Conservation (phyloP, 2,329 filamentous ascomycete species). For the Diaporthe helianthi region DNA sequence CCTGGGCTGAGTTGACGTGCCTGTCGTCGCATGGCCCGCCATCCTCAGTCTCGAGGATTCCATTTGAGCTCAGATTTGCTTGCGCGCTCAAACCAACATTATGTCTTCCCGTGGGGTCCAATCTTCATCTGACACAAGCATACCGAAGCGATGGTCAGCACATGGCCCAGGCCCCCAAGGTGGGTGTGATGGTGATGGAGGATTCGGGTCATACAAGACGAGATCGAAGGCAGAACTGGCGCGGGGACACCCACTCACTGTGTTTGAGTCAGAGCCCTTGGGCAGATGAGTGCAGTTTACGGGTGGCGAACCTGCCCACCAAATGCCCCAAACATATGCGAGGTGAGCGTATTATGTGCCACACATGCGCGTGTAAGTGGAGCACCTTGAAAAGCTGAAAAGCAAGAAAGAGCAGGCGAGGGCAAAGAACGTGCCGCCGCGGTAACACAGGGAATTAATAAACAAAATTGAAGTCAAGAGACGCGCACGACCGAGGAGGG, state of each 20-base stretch:
- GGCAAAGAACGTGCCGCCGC: slow-evolving; percentile 16
- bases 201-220: slow-evolving; percentile 8
- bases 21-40: slow-evolving; percentile 39
- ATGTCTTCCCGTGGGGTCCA: slow-evolving; percentile 18
- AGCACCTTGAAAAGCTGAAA: slow-evolving; percentile 14
- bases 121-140: slow-evolving; percentile 34
- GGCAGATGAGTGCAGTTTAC: neutral
- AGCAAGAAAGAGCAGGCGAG: slow-evolving; percentile 25
- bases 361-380: slow-evolving; percentile 30
- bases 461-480: slow-evolving; percentile 13
- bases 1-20: slow-evolving; percentile 39
- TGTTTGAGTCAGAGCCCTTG: neutral
- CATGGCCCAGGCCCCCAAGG: neutral
- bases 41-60: slow-evolving; percentile 42
- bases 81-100: slow-evolving; percentile 35
- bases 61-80: slow-evolving; percentile 41
- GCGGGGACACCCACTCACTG: slow-evolving; percentile 21
- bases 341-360: slow-evolving; percentile 33
- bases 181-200: neutral
- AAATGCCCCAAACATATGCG: slow-evolving; percentile 31
- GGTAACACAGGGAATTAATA: slow-evolving; percentile 26
- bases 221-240: neutral
- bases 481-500: slow-evolving; percentile 21
- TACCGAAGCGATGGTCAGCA: slow-evolving; percentile 22
- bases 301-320: neutral